These are phyloP conservation scores for Saposhnikovia divaricata DNA, from an alignment of 129 eudicot species.

Conservation along the genomic window DNA sequence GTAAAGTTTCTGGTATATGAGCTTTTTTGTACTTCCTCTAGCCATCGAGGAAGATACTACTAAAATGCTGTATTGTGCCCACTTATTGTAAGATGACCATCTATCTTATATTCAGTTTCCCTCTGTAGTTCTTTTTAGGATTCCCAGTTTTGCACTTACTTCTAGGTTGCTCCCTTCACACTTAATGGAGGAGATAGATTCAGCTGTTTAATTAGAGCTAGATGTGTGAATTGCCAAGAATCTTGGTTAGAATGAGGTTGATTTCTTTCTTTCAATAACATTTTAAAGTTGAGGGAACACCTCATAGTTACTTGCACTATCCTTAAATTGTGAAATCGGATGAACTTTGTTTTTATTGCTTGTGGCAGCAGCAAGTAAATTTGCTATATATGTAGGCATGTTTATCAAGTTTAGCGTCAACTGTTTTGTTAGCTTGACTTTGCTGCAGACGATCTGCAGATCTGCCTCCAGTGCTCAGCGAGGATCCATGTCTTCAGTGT, in stretches of 20 bases:
- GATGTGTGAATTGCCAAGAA: neutral
- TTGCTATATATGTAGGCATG: neutral
- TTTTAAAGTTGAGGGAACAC: neutral
- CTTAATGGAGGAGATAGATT: neutral
- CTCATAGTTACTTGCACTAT: neutral
- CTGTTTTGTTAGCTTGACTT: neutral
- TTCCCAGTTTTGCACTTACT: neutral
- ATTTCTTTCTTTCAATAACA: neutral
- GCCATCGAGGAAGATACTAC: neutral
- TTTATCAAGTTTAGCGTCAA: neutral
- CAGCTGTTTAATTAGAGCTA: neutral
- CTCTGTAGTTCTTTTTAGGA: neutral
- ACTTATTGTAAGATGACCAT: neutral
- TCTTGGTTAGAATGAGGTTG: neutral
- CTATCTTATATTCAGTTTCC: neutral
- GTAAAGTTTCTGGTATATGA: constrained; percentile 59
- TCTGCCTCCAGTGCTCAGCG: neutral
- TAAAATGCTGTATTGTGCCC: neutral
- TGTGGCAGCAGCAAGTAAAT: neutral
- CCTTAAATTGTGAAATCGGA: neutral
- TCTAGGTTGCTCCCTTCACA: neutral
- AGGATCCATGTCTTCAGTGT: no score
- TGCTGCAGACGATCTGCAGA: neutral
- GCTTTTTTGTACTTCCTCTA: neutral
- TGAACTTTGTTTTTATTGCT: neutral